A percentile compares a stretch with the other conserved stretches of the same genome.
Evolutionary conservation across 805 yeast genomes (phyloP).

Genomic region (Saccharomycopsis sp.): DNA sequence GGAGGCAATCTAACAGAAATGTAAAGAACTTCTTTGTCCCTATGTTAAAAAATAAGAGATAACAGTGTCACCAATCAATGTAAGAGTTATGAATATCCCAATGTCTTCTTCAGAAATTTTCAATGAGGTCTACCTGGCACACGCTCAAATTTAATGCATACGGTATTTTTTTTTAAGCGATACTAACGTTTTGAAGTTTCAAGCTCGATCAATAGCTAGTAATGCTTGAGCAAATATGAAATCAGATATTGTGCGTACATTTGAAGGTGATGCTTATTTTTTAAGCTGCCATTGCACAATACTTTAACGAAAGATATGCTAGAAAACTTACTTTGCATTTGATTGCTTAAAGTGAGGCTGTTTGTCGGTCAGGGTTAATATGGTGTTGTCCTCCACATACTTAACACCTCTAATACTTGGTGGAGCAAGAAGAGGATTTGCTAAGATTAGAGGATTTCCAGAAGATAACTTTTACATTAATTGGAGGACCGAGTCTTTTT

Average conservation of each 20-base stretch:
- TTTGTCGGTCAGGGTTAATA: slow-evolving; percentile 46
- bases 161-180: too few relatives aligned
- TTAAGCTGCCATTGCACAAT: slow-evolving; percentile 27
- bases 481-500: slow-evolving; percentile 31
- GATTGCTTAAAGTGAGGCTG: slow-evolving; percentile 49
- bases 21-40: too few relatives aligned
- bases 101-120: slow-evolving; percentile 49
- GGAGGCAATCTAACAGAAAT: too few relatives aligned
- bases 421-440: slow-evolving; percentile 36
- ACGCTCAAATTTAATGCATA: too few relatives aligned
- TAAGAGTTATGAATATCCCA: slow-evolving; percentile 77
- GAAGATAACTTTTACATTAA: slow-evolving; percentile 34
- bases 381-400: slow-evolving; percentile 35
- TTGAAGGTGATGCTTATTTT: slow-evolving; percentile 49
- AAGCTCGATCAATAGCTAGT: too few relatives aligned
- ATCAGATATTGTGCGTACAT: slow-evolving; percentile 41
- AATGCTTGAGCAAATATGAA: slow-evolving; percentile 26
- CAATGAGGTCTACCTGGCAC: too few relatives aligned
- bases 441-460: slow-evolving; percentile 34
- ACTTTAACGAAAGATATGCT: slow-evolving; percentile 36
- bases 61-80: slow-evolving; percentile 70
- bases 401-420: slow-evolving; percentile 28
- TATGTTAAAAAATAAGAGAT: slow-evolving; percentile 68
- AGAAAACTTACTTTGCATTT: slow-evolving; percentile 36
- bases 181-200: too few relatives aligned